phyloP scores from a whole-genome alignment of 192 early-diverging fungal genomes.

The Phlyctochytrium arcticum region DNA sequence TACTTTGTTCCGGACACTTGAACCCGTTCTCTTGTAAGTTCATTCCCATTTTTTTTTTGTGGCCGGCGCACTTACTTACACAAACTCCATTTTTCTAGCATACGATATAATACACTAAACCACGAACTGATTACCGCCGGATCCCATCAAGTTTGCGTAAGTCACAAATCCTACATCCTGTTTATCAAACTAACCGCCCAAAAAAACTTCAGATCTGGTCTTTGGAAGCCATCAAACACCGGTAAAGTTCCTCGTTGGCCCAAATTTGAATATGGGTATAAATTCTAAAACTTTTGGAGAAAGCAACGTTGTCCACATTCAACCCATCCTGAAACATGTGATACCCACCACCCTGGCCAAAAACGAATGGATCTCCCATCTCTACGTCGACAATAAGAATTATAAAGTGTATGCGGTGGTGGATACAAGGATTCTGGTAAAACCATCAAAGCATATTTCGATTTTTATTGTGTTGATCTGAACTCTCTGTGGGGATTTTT shows the following conservation, averaged over 20 bases:
- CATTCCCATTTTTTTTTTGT: background rate
- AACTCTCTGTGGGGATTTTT: too few relatives aligned
- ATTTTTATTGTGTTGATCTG: too few relatives aligned
- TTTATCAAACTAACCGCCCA: too few relatives aligned
- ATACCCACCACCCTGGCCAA: slow-evolving; percentile 26
- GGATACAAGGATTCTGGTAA: slow-evolving; percentile 40
- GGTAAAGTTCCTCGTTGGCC: slow-evolving; percentile 7
- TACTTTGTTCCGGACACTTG: slow-evolving; percentile 22
- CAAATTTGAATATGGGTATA: background rate
- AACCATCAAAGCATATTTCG: background rate
- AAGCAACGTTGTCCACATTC: slow-evolving; percentile 10
- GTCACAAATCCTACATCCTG: background rate
- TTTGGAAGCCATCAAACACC: slow-evolving; percentile 11
- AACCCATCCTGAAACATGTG: slow-evolving; percentile 8
- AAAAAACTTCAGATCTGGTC: slow-evolving; percentile 22
- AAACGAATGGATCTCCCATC: slow-evolving; percentile 44
- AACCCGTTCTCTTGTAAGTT: slow-evolving; percentile 36
- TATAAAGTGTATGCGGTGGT: slow-evolving; percentile 32
- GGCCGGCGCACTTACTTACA: too few relatives aligned
- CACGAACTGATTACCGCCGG: slow-evolving; percentile 39
- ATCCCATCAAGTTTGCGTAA: slow-evolving; percentile 25
- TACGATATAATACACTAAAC: slow-evolving; percentile 24
- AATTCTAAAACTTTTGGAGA: background rate
- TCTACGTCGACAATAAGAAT: slow-evolving; percentile 29
- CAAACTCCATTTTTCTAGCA: too few relatives aligned